Evolutionary conservation across 2,329 filamentous ascomycete genomes (phyloP).

Genomic region (Nannizzia gypsea): DNA sequence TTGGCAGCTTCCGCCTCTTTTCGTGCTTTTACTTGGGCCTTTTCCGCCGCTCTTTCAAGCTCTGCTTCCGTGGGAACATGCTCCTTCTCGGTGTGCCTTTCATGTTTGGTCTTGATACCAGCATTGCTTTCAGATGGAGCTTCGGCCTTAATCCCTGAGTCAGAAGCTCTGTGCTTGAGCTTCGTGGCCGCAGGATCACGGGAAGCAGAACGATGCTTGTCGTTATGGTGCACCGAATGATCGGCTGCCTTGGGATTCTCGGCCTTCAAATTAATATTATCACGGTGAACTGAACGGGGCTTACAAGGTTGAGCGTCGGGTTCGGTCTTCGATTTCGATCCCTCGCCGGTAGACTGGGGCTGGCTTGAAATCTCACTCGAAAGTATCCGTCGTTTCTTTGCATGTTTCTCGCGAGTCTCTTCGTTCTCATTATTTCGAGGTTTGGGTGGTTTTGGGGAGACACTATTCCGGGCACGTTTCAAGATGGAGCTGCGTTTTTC

Average conservation of each 20-base stretch:
- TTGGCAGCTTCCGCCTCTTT: conserved; percentile 23
- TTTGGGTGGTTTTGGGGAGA: conserved; percentile 30
- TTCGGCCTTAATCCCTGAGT: conserved; percentile 20
- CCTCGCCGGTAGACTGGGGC: conserved; percentile 8
- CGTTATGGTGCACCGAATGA: background rate
- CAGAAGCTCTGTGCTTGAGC: background rate
- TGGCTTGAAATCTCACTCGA: conserved; percentile 28
- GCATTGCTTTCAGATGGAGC: conserved; percentile 21
- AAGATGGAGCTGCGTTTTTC: conserved; percentile 17
- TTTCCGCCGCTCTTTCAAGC: conserved; percentile 10
- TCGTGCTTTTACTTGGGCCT: conserved; percentile 16
- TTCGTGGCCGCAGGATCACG: background rate
- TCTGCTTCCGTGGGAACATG: conserved; percentile 12
- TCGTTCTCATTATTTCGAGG: conserved; percentile 22
- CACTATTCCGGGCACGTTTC: conserved; percentile 33
- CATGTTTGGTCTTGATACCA: conserved; percentile 10
- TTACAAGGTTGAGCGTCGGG: background rate
- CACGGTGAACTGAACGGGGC: background rate
- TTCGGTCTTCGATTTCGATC: conserved; percentile 17
- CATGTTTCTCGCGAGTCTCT: conserved; percentile 24
- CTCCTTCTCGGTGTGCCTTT: conserved; percentile 14
- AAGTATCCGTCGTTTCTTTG: conserved; percentile 34
- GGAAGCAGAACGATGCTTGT: background rate
- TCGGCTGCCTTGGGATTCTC: background rate
- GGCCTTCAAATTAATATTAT: background rate